Evolutionary conservation across 495 filamentous ascomycete genomes (phyloP).

Genomic region (Penicillium robsamsonii): DNA sequence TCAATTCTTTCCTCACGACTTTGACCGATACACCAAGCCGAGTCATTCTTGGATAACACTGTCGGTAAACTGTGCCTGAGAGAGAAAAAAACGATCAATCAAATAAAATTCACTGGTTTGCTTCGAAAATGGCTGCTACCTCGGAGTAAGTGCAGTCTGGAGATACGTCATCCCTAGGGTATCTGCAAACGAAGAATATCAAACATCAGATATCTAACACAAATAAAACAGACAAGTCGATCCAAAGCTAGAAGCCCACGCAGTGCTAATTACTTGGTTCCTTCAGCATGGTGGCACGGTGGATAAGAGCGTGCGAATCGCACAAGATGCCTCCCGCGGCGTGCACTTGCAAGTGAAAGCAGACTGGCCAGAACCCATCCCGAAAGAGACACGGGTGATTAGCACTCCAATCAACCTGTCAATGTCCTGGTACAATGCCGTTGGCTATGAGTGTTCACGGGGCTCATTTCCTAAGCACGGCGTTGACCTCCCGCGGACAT

Average conservation of each 20-base stretch:
- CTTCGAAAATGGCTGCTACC: neutral
- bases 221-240: constrained; percentile 12
- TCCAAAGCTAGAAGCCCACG: constrained; percentile 30
- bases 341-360: constrained; percentile 46
- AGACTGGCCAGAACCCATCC: constrained; percentile 24
- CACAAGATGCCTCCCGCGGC: constrained; percentile 41
- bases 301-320: constrained; percentile 41
- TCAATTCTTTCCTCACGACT: constrained; percentile 11
- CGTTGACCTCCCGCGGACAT: constrained; percentile 32
- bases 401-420: constrained; percentile 46
- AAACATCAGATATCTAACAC: constrained; percentile 9
- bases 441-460: constrained; percentile 26
- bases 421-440: constrained; percentile 54
- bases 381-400: constrained; percentile 39
- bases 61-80: neutral
- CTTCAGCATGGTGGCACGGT: constrained; percentile 40
- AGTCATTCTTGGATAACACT: neutral
- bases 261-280: constrained; percentile 43
- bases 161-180: constrained; percentile 1
- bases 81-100: neutral
- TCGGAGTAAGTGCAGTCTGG: constrained; percentile 1
- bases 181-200: neutral
- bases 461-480: constrained; percentile 37
- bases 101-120: neutral
- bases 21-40: neutral